phyloP scores from a whole-genome alignment of 2,329 filamentous ascomycete genomes.

The Aspergillus brasiliensis region DNA sequence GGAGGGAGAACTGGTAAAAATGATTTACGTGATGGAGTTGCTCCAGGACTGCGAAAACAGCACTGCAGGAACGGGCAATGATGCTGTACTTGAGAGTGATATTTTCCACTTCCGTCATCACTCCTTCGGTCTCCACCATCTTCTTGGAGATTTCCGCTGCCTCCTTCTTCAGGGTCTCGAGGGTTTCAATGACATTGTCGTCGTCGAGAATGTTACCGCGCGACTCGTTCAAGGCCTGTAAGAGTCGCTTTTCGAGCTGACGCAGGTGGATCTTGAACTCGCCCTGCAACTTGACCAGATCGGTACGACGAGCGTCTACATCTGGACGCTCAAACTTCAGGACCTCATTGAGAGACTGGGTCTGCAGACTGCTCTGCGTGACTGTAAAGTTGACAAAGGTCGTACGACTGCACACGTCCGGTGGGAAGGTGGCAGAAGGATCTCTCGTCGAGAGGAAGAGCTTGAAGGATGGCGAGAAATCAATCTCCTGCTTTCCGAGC shows the following conservation, averaged over 20 bases:
- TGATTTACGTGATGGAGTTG: conserved; percentile 98
- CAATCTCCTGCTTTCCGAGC: conserved; percentile 97
- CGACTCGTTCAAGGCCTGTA: conserved; percentile 95
- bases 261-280: conserved; percentile 99
- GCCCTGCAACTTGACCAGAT: conserved; percentile 97
- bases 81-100: conserved; percentile 94
- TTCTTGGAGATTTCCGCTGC: conserved; percentile 94
- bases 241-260: conserved; percentile 87
- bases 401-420: conserved; percentile 95
- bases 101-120: conserved; percentile 96
- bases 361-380: conserved; percentile 97
- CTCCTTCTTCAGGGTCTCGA: conserved; percentile 97
- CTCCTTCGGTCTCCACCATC: conserved; percentile 94
- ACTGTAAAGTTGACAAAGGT: conserved; percentile 99
- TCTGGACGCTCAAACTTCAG: conserved; percentile 96
- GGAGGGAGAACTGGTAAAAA: conserved; percentile 98
- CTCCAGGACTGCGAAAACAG: conserved; percentile 94
- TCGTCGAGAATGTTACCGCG: conserved; percentile 97
- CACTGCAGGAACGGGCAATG: conserved; percentile 92
- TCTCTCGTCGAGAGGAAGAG: conserved; percentile 94
- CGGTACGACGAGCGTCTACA: conserved; percentile 92
- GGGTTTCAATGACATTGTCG: conserved; percentile 95
- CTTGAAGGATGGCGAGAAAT: conserved; percentile 96
- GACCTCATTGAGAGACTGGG: conserved; percentile 95
- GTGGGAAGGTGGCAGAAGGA: conserved; percentile 91